A percentile compares a stretch with the other conserved stretches of the same genome.
Evolutionary conservation across 345 rosid species (phyloP).

Genomic region (Durio zibethinus): DNA sequence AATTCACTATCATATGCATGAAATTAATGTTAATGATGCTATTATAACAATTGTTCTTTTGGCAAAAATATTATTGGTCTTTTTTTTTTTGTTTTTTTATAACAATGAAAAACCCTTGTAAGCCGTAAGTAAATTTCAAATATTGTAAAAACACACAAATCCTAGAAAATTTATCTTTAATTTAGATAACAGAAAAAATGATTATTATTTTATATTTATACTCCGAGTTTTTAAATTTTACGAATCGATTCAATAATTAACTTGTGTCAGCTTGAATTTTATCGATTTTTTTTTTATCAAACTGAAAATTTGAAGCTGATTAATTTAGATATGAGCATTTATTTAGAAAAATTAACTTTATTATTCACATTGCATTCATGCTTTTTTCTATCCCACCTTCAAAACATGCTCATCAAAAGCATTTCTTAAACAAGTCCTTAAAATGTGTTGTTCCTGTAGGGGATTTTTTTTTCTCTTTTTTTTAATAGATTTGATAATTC

Average conservation of each 20-base stretch:
- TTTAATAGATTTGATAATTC: too few species aligned
- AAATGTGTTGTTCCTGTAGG: not conserved
- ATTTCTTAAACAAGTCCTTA: not conserved
- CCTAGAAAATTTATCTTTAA: too few species aligned
- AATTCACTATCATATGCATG: not conserved
- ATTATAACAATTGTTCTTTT: not conserved
- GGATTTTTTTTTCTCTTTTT: too few species aligned
- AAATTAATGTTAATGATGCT: not conserved
- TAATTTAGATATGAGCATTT: not conserved
- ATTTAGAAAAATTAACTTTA: not conserved
- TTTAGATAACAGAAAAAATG: too few species aligned
- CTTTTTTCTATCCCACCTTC: not conserved
- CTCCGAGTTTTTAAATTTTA: too few species aligned
- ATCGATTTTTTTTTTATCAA: not conserved
- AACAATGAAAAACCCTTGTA: not conserved
- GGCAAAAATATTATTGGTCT: too few species aligned
- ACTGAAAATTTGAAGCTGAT: not conserved
- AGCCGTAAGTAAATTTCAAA: too few species aligned
- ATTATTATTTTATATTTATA: too few species aligned
- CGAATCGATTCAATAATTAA: too few species aligned
- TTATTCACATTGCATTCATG: not conserved
- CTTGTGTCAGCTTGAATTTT: not conserved
- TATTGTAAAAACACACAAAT: too few species aligned
- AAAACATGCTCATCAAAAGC: not conserved
- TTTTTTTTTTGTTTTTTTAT: too few species aligned